Evolutionary conservation across 2,329 filamentous ascomycete genomes (phyloP), one percentile per base, ranked within the genome.

Genomic region (Fusarium irregulare): DNA sequence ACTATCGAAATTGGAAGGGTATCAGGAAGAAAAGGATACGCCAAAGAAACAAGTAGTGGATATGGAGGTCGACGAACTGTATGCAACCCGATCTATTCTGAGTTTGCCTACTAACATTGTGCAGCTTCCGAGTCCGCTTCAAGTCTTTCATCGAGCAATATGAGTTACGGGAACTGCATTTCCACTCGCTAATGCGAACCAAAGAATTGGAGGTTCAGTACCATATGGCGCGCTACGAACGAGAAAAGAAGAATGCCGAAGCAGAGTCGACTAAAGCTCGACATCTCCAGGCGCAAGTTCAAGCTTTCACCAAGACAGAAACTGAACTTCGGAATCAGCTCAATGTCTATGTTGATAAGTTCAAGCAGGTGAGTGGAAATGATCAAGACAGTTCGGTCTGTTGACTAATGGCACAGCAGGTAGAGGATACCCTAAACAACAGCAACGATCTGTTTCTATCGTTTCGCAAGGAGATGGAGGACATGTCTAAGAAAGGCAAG

Each of bases 401-500:
- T 74, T 75, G 71, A 75, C 72, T 75, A 74, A 73, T 70, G 67
- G 56, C 64, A 66, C 65, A 70, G 66, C 73, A 98, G 95, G 95
- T 98, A 78, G 95, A 98, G 87, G 96, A 98, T 82, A 98, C 95
- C 40, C 87, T 98, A 54, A 98, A 98, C 82, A 98, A 98, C 79
- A 97, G 93, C 81, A 98, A 98, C 83, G 96, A 98, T 79, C 85
- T 98, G 56, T 98, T 98, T 81, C 85, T 98, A 73, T 98, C 96
- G 1, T 98, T 98, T 82, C 89, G 95, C 57, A 98, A 97, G 83
- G 96, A 98, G 82, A 98, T 98, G 94, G 96, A 98, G 82, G 96
- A 98, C 77, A 98, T 98, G 94, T 97, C 94, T 1, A 98, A 98
- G 84, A 98, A 98, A 84, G 97, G 95, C 8, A 98, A 98, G 81